Conservation (phyloP, 2,329 filamentous ascomycete genomes). For the Alternaria panax region DNA sequence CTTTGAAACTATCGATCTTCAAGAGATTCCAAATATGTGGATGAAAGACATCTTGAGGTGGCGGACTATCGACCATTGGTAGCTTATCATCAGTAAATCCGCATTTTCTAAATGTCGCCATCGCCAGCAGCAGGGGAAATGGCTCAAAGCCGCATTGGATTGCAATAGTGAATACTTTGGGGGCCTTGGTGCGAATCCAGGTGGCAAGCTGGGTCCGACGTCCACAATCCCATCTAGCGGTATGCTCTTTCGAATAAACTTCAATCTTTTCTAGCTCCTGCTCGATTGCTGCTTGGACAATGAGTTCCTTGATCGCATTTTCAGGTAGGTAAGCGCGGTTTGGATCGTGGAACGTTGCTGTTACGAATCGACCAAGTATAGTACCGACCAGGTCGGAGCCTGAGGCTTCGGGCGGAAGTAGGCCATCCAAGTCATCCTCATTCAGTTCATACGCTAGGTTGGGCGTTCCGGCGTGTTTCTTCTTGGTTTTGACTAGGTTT, state of each 20-base stretch:
- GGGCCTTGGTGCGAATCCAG: not conserved
- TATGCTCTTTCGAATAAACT: not conserved
- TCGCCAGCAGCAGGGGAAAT: not conserved
- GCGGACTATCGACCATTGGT: not conserved
- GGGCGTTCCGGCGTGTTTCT: too few species aligned
- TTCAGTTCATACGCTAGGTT: too few species aligned
- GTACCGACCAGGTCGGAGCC: too few species aligned
- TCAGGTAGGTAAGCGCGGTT: not conserved
- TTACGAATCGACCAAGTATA: not conserved
- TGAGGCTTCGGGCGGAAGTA: too few species aligned
- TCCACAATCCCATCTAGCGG: not conserved
- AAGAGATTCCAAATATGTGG: slow-evolving; percentile 3
- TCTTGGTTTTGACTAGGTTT: too few species aligned
- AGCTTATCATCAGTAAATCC: not conserved
- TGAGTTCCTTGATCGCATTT: not conserved
- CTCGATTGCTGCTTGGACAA: not conserved
- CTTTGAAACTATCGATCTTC: slow-evolving; percentile 17
- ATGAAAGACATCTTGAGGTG: not conserved
- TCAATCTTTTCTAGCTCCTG: not conserved
- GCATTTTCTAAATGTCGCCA: not conserved
- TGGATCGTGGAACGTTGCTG: not conserved
- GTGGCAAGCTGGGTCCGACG: not conserved
- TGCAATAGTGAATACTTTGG: not conserved
- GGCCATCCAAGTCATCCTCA: too few species aligned
- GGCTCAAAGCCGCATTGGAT: not conserved